Evolutionary conservation across 352 stramenopile genomes (phyloP).

Genomic region (Phytopythium delawarense): DNA sequence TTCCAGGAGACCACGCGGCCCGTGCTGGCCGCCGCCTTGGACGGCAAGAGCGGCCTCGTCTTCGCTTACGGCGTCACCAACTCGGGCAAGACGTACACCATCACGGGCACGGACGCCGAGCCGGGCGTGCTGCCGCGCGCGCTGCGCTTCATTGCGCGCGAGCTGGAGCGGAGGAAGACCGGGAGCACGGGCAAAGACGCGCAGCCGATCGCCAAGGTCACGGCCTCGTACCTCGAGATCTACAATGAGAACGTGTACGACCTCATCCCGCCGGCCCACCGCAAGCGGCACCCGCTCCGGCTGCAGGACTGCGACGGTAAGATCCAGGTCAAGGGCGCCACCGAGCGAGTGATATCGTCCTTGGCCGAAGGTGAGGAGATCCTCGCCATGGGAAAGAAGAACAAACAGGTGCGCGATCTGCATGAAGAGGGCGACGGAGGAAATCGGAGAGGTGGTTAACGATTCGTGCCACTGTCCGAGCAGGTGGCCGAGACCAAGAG

Average conservation of each 20-base stretch:
- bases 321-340: constrained; percentile 84
- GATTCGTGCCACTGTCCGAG: neutral
- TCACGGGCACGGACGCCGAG: constrained; percentile 85
- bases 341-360: constrained; percentile 55
- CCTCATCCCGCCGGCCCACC: constrained; percentile 69
- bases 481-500: constrained; percentile 86
- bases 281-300: constrained; percentile 60
- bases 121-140: constrained; percentile 84
- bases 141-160: constrained; percentile 62
- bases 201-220: constrained; percentile 40
- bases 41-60: constrained; percentile 86
- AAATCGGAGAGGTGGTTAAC: neutral
- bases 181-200: constrained; percentile 19
- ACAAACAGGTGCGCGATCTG: constrained; percentile 29
- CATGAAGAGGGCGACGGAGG: neutral
- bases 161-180: constrained; percentile 44
- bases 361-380: constrained; percentile 71
- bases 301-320: constrained; percentile 84
- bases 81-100: constrained; percentile 98
- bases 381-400: constrained; percentile 56
- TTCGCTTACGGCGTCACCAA: constrained; percentile 99
- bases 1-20: constrained; percentile 89
- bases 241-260: constrained; percentile 99
- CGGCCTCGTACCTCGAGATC: constrained; percentile 96
- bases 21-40: constrained; percentile 89